Evolutionary conservation across 441 rosid species (phyloP).

Genomic region (Jatropha podagrica): DNA sequence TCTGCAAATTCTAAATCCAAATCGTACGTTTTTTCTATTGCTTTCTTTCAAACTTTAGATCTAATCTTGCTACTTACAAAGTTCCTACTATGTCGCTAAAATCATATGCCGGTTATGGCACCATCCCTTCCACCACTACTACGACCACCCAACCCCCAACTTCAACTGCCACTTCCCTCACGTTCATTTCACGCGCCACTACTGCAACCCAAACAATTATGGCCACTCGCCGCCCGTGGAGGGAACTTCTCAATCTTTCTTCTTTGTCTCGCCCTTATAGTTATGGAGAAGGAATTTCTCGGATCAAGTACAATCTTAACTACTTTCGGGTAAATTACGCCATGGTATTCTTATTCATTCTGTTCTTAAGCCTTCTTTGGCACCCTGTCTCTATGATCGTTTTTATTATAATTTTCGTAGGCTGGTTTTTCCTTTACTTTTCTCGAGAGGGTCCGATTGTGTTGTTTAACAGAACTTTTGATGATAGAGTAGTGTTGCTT

Average conservation of each 20-base stretch:
- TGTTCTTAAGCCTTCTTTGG: constrained; percentile 73
- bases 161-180: constrained; percentile 20
- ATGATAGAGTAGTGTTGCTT: constrained; percentile 55
- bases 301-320: constrained; percentile 45
- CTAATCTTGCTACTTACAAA: neutral
- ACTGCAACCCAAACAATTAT: constrained; percentile 33
- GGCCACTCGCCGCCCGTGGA: constrained; percentile 75
- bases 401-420: constrained; percentile 52
- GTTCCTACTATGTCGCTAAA: constrained; percentile 34
- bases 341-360: constrained; percentile 44
- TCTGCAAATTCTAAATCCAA: neutral
- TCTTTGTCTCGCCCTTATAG: constrained; percentile 54
- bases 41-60: neutral
- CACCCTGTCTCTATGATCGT: constrained; percentile 77
- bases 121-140: constrained; percentile 27
- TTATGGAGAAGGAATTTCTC: constrained; percentile 52
- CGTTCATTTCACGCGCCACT: constrained; percentile 30
- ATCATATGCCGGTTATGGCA: constrained; percentile 45
- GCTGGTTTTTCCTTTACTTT: constrained; percentile 76
- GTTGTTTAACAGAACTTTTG: constrained; percentile 44
- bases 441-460: constrained; percentile 62
- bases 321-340: constrained; percentile 79
- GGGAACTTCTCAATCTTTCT: constrained; percentile 43
- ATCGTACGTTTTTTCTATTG: neutral
- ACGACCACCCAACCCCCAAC: constrained; percentile 19